Evolutionary conservation across 2,329 filamentous ascomycete species (phyloP), one percentile per base, ranked within the genome.

Genomic region (Colletotrichum cereale): DNA sequence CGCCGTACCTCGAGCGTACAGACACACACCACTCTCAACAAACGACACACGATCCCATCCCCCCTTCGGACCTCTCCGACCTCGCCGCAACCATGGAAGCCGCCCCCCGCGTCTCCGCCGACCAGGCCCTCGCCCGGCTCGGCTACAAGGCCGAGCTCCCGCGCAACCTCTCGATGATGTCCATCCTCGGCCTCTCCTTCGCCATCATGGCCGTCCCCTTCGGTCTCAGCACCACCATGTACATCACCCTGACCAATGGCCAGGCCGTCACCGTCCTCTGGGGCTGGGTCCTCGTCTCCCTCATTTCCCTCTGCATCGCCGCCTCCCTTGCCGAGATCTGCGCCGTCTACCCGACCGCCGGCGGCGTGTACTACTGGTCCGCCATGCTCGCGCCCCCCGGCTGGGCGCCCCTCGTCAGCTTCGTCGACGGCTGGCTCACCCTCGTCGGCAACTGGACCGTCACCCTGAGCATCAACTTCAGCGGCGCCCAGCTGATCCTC

Each of bases 131-230:
- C 21, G 82, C 82, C 71, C 78, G 82, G 18, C 77, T 86, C 52
- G 85, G 85, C 57, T 83, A 86, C 67, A 85, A 83, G 77, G 84
- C 86, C 75, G 84, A 87, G 76, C 79, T 87, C 18, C 80, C 83
- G 75, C 82, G 86, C 58, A 86, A 86, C 76, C 87, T 87, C 71
- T 86, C 84, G 70, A 82, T 82, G 76, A 66, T 86, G 5, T 91
- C 89, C 76, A 89, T 93, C 36, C 83, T 93, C 55, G 91, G 91
- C 62, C 75, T 82, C 74, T 92, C 90, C 55, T 93, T 93, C 77
- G 91, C 91, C 62, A 93, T 94, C 79, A 93, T 93, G 90, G 91
- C 91, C 14, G 90, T 90, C 14, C 90, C 90, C 0, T 92, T 90
- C 75, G 91, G 91, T 44, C 84, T 93, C 47, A 89, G 86, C 38